A percentile compares a stretch with the other conserved stretches of the same genome.
These are phyloP conservation scores for Flaveria brownii DNA, from an alignment of 129 eudicot species.

Conservation along the genomic window DNA sequence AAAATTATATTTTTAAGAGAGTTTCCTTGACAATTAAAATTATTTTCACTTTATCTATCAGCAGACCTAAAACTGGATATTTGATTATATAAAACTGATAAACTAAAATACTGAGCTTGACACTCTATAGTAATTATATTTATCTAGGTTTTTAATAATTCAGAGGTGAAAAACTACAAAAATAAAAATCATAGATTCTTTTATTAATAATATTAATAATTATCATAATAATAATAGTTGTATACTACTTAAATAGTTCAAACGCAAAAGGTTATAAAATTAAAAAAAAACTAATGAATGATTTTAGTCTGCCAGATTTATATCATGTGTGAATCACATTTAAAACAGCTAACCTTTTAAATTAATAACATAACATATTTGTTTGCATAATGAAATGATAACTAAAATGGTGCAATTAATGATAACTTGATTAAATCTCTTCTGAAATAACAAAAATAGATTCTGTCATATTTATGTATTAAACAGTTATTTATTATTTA, in stretches of 20 bases:
- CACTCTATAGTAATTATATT: background rate
- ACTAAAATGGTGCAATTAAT: background rate
- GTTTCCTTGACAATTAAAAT: too few species aligned
- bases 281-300: background rate
- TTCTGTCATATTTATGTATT: background rate
- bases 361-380: background rate
- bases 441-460: background rate
- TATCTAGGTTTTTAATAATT: background rate
- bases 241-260: background rate
- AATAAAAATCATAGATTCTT: background rate
- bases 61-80: background rate
- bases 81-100: background rate
- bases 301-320: background rate
- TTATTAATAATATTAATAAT: too few species aligned
- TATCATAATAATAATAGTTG: too few species aligned
- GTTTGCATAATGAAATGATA: background rate
- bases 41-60: too few species aligned
- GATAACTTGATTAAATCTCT: background rate
- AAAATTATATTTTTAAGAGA: background rate
- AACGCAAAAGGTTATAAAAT: background rate
- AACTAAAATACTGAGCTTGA: too few species aligned
- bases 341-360: background rate
- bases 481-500: background rate
- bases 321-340: background rate
- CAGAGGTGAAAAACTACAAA: background rate